phyloP scores from a whole-genome alignment of 345 rosid species.

The Turnera subulata region DNA sequence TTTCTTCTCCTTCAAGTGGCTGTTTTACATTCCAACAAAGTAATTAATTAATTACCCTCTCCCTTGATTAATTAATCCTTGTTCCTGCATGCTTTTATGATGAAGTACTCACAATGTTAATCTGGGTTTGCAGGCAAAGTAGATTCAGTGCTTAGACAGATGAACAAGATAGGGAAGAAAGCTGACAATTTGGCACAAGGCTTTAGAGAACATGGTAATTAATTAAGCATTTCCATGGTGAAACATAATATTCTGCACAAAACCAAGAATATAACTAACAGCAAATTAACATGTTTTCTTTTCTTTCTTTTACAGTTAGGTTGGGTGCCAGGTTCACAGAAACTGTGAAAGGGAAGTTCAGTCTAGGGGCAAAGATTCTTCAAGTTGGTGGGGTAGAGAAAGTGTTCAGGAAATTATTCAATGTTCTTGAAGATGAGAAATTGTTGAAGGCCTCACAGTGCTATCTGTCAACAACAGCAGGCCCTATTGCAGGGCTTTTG shows the following conservation, averaged over 20 bases:
- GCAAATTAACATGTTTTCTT: too few species aligned
- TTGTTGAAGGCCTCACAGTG: conserved; percentile 45
- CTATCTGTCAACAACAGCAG: conserved; percentile 43
- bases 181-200: conserved; percentile 42
- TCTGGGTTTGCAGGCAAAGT: conserved; percentile 26
- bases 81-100: conserved; percentile 5
- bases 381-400: conserved; percentile 42
- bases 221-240: not conserved
- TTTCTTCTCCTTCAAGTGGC: not conserved
- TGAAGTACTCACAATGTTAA: not conserved
- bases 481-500: conserved; percentile 51
- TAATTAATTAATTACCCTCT: too few species aligned
- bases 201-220: conserved; percentile 49
- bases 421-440: conserved; percentile 34
- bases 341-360: conserved; percentile 45
- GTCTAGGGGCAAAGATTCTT: conserved; percentile 39
- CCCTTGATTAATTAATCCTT: not conserved
- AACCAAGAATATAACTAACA: not conserved
- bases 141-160: conserved; percentile 33
- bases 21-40: too few species aligned
- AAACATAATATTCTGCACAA: not conserved
- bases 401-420: conserved; percentile 38
- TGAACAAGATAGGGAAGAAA: conserved; percentile 48
- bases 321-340: conserved; percentile 38
- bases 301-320: conserved; percentile 41